A percentile compares a stretch with the other conserved stretches of the same genome.
phyloP scores from a whole-genome alignment of 139 green algal genomes.

The Raphidocelis subcapitata region DNA sequence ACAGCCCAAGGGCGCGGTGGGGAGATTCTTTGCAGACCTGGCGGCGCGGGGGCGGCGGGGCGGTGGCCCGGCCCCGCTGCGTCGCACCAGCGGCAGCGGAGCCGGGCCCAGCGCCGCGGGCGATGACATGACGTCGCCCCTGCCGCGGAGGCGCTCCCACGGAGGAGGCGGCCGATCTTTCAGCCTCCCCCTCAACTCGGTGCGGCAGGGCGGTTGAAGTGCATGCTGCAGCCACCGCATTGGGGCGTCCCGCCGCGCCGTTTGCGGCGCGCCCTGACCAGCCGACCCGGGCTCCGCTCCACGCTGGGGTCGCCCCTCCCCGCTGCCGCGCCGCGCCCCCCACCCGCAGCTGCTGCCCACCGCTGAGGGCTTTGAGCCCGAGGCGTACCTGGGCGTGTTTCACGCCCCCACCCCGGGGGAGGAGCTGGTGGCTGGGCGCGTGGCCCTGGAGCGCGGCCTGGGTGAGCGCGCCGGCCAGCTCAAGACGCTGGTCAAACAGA shows the following conservation, averaged over 20 bases:
- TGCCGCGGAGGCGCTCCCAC: too few species aligned
- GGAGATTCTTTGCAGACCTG: conserved; percentile 14
- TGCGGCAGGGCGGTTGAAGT: too few species aligned
- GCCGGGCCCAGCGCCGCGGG: too few species aligned
- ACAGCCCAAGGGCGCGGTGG: conserved; percentile 29
- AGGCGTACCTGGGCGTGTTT: conserved; percentile 48
- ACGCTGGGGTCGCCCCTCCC: too few species aligned
- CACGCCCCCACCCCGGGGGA: conserved; percentile 28
- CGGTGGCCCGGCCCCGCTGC: not conserved
- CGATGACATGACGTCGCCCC: too few species aligned
- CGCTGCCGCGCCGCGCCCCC: too few species aligned
- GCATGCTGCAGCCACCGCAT: too few species aligned
- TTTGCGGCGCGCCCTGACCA: too few species aligned
- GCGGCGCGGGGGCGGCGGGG: too few species aligned
- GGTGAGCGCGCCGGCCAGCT: conserved; percentile 66
- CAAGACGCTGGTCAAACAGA: conserved; percentile 82
- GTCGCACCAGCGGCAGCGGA: too few species aligned
- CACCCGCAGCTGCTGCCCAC: conserved; percentile 38
- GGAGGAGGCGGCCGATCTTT: conserved; percentile 27
- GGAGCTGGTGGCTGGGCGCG: conserved; percentile 50
- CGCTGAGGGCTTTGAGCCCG: conserved; percentile 54
- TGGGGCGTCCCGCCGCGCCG: too few species aligned
- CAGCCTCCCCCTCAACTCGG: not conserved
- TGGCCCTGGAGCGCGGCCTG: conserved; percentile 53
- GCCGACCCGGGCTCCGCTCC: too few species aligned